phyloP scores from a whole-genome alignment of 306 rosid genomes.

The Abrus pulchellus region DNA sequence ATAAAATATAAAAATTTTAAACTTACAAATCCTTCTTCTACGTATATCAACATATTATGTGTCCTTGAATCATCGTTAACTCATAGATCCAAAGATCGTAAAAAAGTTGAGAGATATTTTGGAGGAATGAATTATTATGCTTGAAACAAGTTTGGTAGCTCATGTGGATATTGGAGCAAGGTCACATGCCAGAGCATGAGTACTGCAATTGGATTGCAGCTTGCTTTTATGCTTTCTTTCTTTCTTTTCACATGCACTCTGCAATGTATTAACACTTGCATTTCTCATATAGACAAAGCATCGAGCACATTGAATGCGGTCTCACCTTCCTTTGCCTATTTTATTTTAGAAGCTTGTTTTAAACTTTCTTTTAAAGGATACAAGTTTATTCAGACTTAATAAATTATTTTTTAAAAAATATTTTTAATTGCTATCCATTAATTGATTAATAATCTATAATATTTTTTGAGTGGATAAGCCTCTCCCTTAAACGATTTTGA shows the following conservation, averaged over 20 bases:
- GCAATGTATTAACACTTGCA: background rate
- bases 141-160: conserved; percentile 33
- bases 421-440: no score
- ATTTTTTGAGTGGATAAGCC: no score
- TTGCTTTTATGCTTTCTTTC: conserved; percentile 1
- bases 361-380: no score
- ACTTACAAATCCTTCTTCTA: background rate
- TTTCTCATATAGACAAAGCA: background rate
- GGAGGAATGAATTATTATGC: conserved; percentile 10
- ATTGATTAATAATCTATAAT: no score
- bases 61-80: background rate
- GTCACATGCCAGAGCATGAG: conserved; percentile 52
- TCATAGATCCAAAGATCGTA: conserved; percentile 20
- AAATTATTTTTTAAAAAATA: no score
- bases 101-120: conserved; percentile 27
- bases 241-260: background rate
- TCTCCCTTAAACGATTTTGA: background rate
- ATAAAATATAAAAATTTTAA: no score
- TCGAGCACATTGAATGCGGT: conserved; percentile 30
- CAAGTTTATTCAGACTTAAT: no score
- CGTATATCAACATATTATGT: background rate
- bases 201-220: conserved; percentile 35
- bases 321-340: background rate
- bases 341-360: no score
- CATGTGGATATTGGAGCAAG: conserved; percentile 46